Evolutionary conservation across 495 filamentous ascomycete genomes (phyloP).

Genomic region (Daldinia caldariorum): DNA sequence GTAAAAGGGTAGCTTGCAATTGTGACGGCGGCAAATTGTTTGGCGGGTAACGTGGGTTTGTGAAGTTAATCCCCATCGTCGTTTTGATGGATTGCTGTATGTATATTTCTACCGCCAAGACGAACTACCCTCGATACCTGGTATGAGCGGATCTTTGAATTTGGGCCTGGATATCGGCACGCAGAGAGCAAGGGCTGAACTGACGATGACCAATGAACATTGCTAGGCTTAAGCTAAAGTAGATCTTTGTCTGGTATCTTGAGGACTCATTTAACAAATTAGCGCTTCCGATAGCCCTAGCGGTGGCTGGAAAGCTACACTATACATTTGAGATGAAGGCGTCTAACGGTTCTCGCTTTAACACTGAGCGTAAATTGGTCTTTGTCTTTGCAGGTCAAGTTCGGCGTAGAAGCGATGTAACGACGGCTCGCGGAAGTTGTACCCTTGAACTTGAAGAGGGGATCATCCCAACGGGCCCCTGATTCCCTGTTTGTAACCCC

Average conservation of each 20-base stretch:
- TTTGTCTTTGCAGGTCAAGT: constrained; percentile 29
- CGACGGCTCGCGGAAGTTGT: constrained; percentile 46
- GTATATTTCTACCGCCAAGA: constrained; percentile 28
- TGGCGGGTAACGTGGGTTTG: constrained; percentile 27
- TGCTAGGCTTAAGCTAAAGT: background rate
- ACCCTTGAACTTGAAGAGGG: constrained; percentile 43
- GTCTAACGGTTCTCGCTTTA: constrained; percentile 9
- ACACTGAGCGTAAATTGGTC: constrained; percentile 22
- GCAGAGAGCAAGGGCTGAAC: constrained; percentile 8
- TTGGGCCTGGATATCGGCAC: constrained; percentile 8
- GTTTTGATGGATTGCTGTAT: constrained; percentile 33
- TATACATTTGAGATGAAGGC: constrained; percentile 1
- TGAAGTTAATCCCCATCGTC: constrained; percentile 16
- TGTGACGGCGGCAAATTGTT: constrained; percentile 36
- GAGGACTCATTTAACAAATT: background rate
- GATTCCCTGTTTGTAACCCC: constrained; percentile 35
- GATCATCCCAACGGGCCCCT: constrained; percentile 40
- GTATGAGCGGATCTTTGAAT: constrained; percentile 25
- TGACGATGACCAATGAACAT: background rate
- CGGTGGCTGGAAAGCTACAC: constrained; percentile 1
- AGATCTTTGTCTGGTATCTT: background rate
- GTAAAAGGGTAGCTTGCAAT: constrained; percentile 20
- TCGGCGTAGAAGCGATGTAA: constrained; percentile 39
- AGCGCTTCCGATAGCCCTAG: constrained; percentile 1
- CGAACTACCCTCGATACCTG: too few relatives aligned